Percentiles rank a stretch among this genome's conserved stretches.
Evolutionary conservation across 2,329 filamentous ascomycete genomes (phyloP).

Genomic region (Hymenoscyphus linearis): DNA sequence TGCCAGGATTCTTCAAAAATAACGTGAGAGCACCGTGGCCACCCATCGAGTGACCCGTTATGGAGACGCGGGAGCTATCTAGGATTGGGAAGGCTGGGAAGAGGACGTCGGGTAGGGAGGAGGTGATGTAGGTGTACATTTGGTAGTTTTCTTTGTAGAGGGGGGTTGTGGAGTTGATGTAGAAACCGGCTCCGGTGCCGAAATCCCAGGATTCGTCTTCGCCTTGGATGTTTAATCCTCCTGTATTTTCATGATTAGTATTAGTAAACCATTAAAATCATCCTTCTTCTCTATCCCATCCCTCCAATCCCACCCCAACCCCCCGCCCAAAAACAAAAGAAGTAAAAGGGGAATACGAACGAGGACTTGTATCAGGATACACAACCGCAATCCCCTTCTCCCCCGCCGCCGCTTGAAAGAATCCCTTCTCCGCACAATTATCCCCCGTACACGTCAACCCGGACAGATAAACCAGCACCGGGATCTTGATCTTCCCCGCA

Average conservation of each 20-base stretch:
- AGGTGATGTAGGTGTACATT: slow-evolving; percentile 92
- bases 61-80: slow-evolving; percentile 66
- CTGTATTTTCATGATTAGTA: slow-evolving; percentile 34
- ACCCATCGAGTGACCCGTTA: slow-evolving; percentile 95
- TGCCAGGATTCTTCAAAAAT: slow-evolving; percentile 85
- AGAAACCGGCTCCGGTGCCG: slow-evolving; percentile 88
- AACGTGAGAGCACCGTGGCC: slow-evolving; percentile 91
- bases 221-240: slow-evolving; percentile 71
- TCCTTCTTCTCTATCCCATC: no score
- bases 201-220: slow-evolving; percentile 92
- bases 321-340: neutral
- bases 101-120: slow-evolving; percentile 75
- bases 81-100: slow-evolving; percentile 68
- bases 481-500: slow-evolving; percentile 48
- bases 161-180: slow-evolving; percentile 74
- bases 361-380: slow-evolving; percentile 91
- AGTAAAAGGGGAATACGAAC: slow-evolving; percentile 41
- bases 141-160: slow-evolving; percentile 77
- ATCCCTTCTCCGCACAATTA: slow-evolving; percentile 76
- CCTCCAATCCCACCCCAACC: no score
- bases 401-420: slow-evolving; percentile 80
- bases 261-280: neutral
- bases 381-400: slow-evolving; percentile 83
- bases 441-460: slow-evolving; percentile 94
- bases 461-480: slow-evolving; percentile 87